Evolutionary conservation across 176 grass and related monocot species (phyloP), one percentile per base, ranked within the genome.

Genomic region (Eleusine indica): DNA sequence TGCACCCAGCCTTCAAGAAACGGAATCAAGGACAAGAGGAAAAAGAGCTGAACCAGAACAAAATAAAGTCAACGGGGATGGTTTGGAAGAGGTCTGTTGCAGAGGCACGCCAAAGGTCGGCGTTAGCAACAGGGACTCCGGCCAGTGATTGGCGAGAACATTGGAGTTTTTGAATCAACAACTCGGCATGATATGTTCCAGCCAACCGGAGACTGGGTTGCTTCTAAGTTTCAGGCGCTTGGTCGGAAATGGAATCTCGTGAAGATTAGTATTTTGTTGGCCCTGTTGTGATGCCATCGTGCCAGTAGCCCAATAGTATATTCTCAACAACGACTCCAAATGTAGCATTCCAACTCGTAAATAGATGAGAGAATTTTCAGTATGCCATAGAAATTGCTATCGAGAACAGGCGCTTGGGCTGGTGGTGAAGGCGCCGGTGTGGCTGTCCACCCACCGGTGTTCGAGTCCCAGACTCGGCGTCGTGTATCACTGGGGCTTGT

Each of bases 51-150:
- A 53, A 53, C 9, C 22, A 19, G 52, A 63, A 22, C 38, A 62
- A 10, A 47, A 10, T 2, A 1, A 32, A 22, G 18, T 17, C 5
- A 69, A 66, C 30, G 16, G 7, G 3, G 71, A 10, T 32, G 71
- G 15, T 53, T 53, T 53, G 16, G 28, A 6, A 22, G 25, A 19
- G 15, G 61, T 30, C 58, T 4, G 21, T 58, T 53, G 3, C 10
- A 42, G 4, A 2, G 17, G 66, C 46, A 68, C 7, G 58, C 37
- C 30, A 22, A 9, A 56, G 19, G 57, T 6, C 13, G 9, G 17
- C 49, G 52, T 58, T 65, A 57, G 18, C 9, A 77, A 86, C n/a
- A 61, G 35, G 73, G 74, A 85, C 40, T 42, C 25, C 69, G 5
- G 17, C 39, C 39, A 47, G 8, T 30, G 4, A 28, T 41, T 22